A percentile compares a stretch with the other conserved stretches of the same genome.
phyloP scores from a whole-genome alignment of 1,139 yeast species.

The Hansenula anomala region DNA sequence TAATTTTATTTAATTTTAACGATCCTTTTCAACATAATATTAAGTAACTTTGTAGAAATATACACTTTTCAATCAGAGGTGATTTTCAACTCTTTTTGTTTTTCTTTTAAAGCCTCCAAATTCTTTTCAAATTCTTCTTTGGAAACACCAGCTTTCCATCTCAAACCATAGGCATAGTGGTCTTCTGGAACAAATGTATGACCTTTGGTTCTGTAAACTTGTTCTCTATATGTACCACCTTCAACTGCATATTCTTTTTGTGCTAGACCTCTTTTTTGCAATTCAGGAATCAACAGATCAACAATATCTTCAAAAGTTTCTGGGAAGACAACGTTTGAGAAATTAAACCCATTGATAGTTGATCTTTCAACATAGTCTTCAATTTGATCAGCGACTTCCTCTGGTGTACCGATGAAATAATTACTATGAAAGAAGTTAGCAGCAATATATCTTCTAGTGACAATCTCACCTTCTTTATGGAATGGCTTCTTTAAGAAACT shows the following conservation, averaged over 20 bases:
- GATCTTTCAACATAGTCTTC: slow-evolving; percentile 31
- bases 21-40: no score
- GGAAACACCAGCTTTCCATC: slow-evolving; percentile 36
- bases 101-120: slow-evolving; percentile 7
- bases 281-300: slow-evolving; percentile 31
- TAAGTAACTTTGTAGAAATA: no score
- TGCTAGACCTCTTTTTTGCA: slow-evolving; percentile 30
- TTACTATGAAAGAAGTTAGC: slow-evolving; percentile 22
- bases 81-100: slow-evolving; percentile 7
- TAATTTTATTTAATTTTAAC: neutral
- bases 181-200: slow-evolving; percentile 27
- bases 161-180: slow-evolving; percentile 36
- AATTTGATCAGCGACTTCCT: slow-evolving; percentile 23
- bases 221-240: slow-evolving; percentile 26
- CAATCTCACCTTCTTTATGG: slow-evolving; percentile 14
- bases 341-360: slow-evolving; percentile 34
- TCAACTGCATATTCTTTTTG: slow-evolving; percentile 30
- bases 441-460: slow-evolving; percentile 24
- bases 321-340: slow-evolving; percentile 29
- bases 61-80: slow-evolving; percentile 23
- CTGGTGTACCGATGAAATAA: slow-evolving; percentile 15
- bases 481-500: slow-evolving; percentile 7
- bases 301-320: slow-evolving; percentile 32
- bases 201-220: slow-evolving; percentile 19
- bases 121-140: slow-evolving; percentile 33